A percentile compares a stretch with the other conserved stretches of the same genome.
phyloP scores from a whole-genome alignment of 2,329 filamentous ascomycete genomes.

The Colletotrichum acutatum region DNA sequence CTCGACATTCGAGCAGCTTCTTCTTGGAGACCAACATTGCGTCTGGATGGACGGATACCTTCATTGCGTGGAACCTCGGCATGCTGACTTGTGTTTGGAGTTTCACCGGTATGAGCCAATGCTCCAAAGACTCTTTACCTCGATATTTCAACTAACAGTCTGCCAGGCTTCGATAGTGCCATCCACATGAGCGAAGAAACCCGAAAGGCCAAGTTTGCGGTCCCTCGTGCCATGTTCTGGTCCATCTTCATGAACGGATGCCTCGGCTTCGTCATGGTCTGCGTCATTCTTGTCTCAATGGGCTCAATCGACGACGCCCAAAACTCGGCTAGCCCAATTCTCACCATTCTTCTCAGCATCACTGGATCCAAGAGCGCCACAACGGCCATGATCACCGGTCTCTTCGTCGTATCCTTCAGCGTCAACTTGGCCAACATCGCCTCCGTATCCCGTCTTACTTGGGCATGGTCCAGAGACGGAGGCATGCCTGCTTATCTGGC shows the following conservation, averaged over 20 bases:
- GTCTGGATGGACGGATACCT: conserved; percentile 12
- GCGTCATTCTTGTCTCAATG: conserved; percentile 10
- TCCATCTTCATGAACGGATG: conserved; percentile 47
- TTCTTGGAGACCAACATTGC: conserved; percentile 6
- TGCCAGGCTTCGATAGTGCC: background rate
- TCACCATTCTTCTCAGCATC: conserved; percentile 4
- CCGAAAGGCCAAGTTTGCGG: conserved; percentile 20
- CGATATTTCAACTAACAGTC: background rate
- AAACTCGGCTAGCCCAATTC: background rate
- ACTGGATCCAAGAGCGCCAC: conserved; percentile 5
- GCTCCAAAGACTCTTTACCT: background rate
- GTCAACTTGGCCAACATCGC: conserved; percentile 13
- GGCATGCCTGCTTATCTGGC: conserved; percentile 19
- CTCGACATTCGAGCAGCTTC: background rate
- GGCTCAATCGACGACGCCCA: conserved; percentile 5
- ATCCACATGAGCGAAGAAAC: conserved; percentile 35
- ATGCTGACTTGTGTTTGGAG: conserved; percentile 21
- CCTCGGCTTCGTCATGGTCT: conserved; percentile 41
- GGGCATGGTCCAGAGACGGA: conserved; percentile 10
- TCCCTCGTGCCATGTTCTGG: conserved; percentile 33
- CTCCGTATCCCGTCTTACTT: conserved; percentile 11
- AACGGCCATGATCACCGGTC: conserved; percentile 6
- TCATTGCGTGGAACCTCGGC: conserved; percentile 10
- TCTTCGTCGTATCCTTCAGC: conserved; percentile 9
- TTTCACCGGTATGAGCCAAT: background rate